These are phyloP conservation scores for Colletotrichum orchidophilum DNA, from an alignment of 2,329 filamentous ascomycete species.

Conservation along the genomic window DNA sequence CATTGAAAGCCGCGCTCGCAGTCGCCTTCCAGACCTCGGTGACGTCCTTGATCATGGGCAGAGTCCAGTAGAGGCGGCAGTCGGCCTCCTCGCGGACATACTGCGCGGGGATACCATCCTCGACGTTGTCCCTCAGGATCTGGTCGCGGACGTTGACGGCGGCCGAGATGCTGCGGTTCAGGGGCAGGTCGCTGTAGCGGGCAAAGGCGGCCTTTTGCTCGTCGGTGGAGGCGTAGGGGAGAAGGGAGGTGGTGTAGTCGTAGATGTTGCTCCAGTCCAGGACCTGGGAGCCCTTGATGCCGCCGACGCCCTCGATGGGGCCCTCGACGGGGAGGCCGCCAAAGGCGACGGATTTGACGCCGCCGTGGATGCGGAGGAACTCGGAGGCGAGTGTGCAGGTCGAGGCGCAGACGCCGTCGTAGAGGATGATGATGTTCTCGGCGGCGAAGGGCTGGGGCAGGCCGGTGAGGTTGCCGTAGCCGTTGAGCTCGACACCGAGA, in stretches of 20 bases:
- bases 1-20: constrained; percentile 51
- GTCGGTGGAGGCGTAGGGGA: constrained; percentile 39
- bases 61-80: constrained; percentile 62
- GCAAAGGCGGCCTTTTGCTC: constrained; percentile 41
- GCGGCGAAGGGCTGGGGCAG: constrained; percentile 63
- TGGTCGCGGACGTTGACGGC: constrained; percentile 51
- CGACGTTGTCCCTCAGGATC: constrained; percentile 46
- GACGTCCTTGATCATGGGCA: constrained; percentile 57
- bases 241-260: constrained; percentile 35
- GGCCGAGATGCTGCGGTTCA: constrained; percentile 44
- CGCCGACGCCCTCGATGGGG: constrained; percentile 63
- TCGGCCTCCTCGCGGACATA: constrained; percentile 58
- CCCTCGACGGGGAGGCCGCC: constrained; percentile 59
- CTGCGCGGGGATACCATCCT: constrained; percentile 56
- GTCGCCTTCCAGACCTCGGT: constrained; percentile 57
- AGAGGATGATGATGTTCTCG: constrained; percentile 67
- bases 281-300: constrained; percentile 60
- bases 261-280: constrained; percentile 44
- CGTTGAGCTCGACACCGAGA: constrained; percentile 57
- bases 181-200: constrained; percentile 44
- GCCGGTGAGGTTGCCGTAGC: constrained; percentile 57
- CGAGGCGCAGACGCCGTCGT: constrained; percentile 67
- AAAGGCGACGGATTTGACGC: constrained; percentile 63
- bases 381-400: constrained; percentile 67
- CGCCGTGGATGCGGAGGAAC: constrained; percentile 60